Evolutionary conservation across 345 rosid genomes (phyloP).

Genomic region (Gossypium longicalyx): DNA sequence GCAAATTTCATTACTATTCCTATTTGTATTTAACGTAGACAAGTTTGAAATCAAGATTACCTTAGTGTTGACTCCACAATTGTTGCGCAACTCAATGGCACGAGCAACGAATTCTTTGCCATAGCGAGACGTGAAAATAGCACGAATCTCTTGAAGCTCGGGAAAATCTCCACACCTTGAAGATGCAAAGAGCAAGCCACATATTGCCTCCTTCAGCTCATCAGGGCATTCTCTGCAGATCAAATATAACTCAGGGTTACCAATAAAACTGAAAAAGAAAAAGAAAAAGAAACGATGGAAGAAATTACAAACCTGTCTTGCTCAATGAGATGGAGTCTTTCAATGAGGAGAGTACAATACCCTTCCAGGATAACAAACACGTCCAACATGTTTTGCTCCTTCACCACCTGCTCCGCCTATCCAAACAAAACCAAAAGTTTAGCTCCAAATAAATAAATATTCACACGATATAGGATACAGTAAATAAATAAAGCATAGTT

Average conservation of each 20-base stretch:
- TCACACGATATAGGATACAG: no score
- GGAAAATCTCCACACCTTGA: slow-evolving; percentile 87
- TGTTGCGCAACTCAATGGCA: slow-evolving; percentile 65
- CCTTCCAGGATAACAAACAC: slow-evolving; percentile 59
- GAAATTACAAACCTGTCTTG: slow-evolving; percentile 33
- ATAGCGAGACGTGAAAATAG: slow-evolving; percentile 50
- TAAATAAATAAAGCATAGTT: background rate
- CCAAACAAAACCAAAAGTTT: slow-evolving; percentile 3
- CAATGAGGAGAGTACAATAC: slow-evolving; percentile 24
- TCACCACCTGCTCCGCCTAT: slow-evolving; percentile 62
- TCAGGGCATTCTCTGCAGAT: slow-evolving; percentile 60
- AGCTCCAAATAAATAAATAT: background rate
- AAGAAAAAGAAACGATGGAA: background rate
- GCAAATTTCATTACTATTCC: background rate
- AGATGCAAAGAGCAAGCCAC: slow-evolving; percentile 24
- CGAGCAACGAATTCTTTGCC: slow-evolving; percentile 77
- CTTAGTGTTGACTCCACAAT: slow-evolving; percentile 23
- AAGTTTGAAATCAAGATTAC: slow-evolving; percentile 26
- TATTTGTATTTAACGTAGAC: background rate
- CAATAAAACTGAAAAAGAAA: background rate
- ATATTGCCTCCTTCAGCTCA: slow-evolving; percentile 73
- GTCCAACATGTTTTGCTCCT: slow-evolving; percentile 67
- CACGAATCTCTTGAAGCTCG: slow-evolving; percentile 86
- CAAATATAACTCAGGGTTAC: background rate
- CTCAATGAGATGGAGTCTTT: slow-evolving; percentile 60